Evolutionary conservation across 2,329 filamentous ascomycete genomes (phyloP).

Genomic region (Cladosporium sp.): DNA sequence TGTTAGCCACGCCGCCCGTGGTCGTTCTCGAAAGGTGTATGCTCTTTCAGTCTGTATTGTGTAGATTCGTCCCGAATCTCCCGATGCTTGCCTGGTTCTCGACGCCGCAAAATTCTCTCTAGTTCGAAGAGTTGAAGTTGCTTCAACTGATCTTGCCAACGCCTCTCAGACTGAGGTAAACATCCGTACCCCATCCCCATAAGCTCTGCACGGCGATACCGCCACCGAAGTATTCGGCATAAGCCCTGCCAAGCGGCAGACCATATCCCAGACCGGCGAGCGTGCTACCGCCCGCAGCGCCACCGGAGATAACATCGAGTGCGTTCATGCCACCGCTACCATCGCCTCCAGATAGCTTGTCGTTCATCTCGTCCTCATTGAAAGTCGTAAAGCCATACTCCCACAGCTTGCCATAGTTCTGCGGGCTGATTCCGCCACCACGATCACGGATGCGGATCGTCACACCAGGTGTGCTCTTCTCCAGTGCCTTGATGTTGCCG

Average conservation of each 20-base stretch:
- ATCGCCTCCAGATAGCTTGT: constrained; percentile 43
- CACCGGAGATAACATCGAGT: constrained; percentile 69
- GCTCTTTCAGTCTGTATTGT: no score
- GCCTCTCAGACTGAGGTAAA: constrained; percentile 59
- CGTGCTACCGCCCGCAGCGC: constrained; percentile 68
- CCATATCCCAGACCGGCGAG: constrained; percentile 91
- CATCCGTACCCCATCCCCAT: constrained; percentile 82
- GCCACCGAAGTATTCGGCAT: constrained; percentile 97
- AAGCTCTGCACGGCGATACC: constrained; percentile 93
- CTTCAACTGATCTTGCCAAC: constrained; percentile 46
- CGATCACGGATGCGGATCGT: constrained; percentile 93
- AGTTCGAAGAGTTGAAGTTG: not conserved
- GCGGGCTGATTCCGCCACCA: constrained; percentile 86
- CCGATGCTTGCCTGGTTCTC: no score
- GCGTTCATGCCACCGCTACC: constrained; percentile 55
- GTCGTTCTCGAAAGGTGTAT: no score
- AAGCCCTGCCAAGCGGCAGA: constrained; percentile 81
- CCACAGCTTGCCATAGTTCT: constrained; percentile 84
- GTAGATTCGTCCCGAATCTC: no score
- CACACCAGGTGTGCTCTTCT: constrained; percentile 66
- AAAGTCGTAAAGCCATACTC: constrained; percentile 98
- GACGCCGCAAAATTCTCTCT: no score
- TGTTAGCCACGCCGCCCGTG: no score
- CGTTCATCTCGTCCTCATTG: constrained; percentile 58
- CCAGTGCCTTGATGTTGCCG: constrained; percentile 41